Percentiles rank a stretch among this genome's conserved stretches.
These are phyloP conservation scores for Leccinum huronense DNA, from an alignment of 1,284 basidiomycete species.

Conservation along the genomic window DNA sequence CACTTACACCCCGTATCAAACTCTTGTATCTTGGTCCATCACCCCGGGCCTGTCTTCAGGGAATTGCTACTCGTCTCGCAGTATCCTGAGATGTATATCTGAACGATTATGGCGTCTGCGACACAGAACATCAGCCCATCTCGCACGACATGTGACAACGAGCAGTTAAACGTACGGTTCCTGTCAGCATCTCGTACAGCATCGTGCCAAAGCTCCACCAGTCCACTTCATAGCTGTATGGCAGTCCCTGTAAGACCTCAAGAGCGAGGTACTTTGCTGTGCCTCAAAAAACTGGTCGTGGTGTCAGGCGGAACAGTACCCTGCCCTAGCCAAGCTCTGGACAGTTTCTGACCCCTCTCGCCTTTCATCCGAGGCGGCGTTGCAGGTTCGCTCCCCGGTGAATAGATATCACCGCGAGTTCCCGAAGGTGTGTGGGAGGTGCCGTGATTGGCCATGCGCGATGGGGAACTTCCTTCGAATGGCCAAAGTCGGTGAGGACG, in stretches of 20 bases:
- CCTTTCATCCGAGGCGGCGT: slow-evolving; percentile 72
- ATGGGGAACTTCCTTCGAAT: slow-evolving; percentile 83
- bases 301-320: slow-evolving; percentile 52
- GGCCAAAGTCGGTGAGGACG: slow-evolving; percentile 93
- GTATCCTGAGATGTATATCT: slow-evolving; percentile 90
- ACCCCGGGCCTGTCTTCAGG: slow-evolving; percentile 72
- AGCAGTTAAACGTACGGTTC: slow-evolving; percentile 61
- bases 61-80: slow-evolving; percentile 87
- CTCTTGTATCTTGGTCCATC: slow-evolving; percentile 95
- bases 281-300: slow-evolving; percentile 82
- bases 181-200: slow-evolving; percentile 92
- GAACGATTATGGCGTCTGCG: slow-evolving; percentile 87
- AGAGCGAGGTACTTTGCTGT: slow-evolving; percentile 94
- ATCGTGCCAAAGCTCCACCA: slow-evolving; percentile 99
- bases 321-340: slow-evolving; percentile 55
- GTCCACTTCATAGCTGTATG: slow-evolving; percentile 94
- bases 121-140: slow-evolving; percentile 21
- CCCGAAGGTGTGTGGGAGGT: slow-evolving; percentile 55
- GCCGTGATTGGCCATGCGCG: slow-evolving; percentile 45
- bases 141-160: slow-evolving; percentile 12
- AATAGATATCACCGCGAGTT: slow-evolving; percentile 50
- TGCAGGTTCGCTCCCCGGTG: slow-evolving; percentile 47
- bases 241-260: slow-evolving; percentile 87
- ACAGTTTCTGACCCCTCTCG: slow-evolving; percentile 48
- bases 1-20: slow-evolving; percentile 86